Conservation (phyloP, 2,329 filamentous ascomycete genomes). For the Xylaria sp. region DNA sequence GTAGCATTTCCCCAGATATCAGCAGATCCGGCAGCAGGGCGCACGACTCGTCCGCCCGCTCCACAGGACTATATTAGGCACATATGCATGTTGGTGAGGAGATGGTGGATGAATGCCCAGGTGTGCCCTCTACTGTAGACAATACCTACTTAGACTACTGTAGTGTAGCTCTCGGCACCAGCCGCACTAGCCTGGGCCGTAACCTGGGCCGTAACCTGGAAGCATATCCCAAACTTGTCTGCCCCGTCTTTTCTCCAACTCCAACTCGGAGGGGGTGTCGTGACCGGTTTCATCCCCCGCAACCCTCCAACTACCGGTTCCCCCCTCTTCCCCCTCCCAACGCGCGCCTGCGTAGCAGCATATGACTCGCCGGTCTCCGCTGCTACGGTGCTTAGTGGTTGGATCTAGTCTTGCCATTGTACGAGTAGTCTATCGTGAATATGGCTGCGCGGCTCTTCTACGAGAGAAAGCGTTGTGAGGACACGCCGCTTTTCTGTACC, state of each 20-base stretch:
- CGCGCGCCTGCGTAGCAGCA: neutral
- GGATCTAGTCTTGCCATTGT: too few species aligned
- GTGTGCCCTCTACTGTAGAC: too few species aligned
- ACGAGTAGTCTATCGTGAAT: too few species aligned
- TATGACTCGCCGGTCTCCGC: conserved; percentile 5
- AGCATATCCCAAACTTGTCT: too few species aligned
- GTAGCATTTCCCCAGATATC: conserved; percentile 22
- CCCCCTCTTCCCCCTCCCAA: neutral
- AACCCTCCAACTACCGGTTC: conserved; percentile 7
- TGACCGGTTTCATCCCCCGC: conserved; percentile 16
- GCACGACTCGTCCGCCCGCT: neutral
- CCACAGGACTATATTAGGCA: conserved; percentile 6
- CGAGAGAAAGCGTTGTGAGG: neutral
- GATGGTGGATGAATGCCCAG: neutral
- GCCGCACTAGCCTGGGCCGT: neutral
- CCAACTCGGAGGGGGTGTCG: conserved; percentile 8
- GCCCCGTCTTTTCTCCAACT: conserved; percentile 26
- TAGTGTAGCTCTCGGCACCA: neutral
- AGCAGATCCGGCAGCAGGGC: conserved; percentile 7
- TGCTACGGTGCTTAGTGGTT: too few species aligned
- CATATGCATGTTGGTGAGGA: conserved; percentile 7
- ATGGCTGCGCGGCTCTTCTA: neutral
- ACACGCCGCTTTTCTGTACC: neutral
- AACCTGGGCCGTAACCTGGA: neutral
- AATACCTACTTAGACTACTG: too few species aligned